A percentile compares a stretch with the other conserved stretches of the same genome.
Conservation (phyloP, 192 early-diverging fungal species). For the Backusella parvicylindrica region DNA sequence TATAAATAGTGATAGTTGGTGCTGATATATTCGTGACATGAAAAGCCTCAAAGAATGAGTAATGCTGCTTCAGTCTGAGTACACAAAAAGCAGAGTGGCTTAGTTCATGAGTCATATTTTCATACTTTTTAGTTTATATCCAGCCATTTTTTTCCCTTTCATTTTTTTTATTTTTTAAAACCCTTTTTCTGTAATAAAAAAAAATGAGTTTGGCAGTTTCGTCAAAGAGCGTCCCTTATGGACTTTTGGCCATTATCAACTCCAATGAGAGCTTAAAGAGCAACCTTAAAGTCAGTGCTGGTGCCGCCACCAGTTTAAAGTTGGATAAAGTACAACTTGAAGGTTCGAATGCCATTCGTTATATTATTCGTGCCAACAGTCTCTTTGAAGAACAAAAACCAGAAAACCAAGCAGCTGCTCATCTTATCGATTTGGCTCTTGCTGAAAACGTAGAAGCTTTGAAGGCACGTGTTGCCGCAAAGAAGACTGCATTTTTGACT, state of each 20-base stretch:
- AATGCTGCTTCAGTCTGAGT: background rate
- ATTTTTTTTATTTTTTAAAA: background rate
- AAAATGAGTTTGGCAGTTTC: constrained; percentile 11
- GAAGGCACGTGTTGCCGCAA: background rate
- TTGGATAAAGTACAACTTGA: background rate
- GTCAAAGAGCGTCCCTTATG: constrained; percentile 4
- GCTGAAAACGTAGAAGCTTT: background rate
- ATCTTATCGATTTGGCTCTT: constrained; percentile 9
- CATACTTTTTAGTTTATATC: background rate
- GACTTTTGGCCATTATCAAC: constrained; percentile 8
- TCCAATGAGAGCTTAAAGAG: background rate
- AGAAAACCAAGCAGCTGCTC: constrained; percentile 14
- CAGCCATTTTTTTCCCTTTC: background rate
- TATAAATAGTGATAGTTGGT: no score
- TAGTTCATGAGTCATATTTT: constrained; percentile 19
- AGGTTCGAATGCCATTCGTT: constrained; percentile 14
- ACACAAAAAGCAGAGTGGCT: constrained; percentile 2
- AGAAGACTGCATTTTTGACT: constrained; percentile 3
- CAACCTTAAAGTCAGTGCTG: background rate
- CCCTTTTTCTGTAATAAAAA: background rate
- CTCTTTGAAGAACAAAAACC: constrained; percentile 16
- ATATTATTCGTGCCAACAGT: constrained; percentile 1
- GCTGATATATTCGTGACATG: no score
- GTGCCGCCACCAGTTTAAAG: background rate
- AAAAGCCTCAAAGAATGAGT: background rate